Base-by-base conservation (phyloP, 768 basidiomycete genomes). In the Tylopilus balloui region DNA sequence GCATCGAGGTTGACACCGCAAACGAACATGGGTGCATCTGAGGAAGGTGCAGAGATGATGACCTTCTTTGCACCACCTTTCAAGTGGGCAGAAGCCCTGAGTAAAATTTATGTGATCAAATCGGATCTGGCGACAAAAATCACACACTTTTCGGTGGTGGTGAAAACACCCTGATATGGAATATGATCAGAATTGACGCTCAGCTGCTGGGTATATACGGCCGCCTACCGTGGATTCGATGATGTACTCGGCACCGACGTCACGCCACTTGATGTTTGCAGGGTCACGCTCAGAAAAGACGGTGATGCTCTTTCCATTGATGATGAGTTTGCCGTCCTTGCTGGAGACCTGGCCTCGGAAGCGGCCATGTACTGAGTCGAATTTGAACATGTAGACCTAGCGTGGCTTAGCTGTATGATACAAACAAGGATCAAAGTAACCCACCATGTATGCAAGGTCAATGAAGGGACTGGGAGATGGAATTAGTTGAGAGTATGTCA, bases 31-130 rank as follows among this genome's bases (percentile, higher is more conserved):
- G 92, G 92, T 6, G 92, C 92, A 68, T 94, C 91, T 27, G 91
- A 80, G n/a, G 95, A 98, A 59, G 95, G 95, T 40, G 95, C 95
- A 57, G 94, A 95, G 81, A 99, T 98, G 76, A 99, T 78, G 68
- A 99, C 95, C 79, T 97, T 99, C 85, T 98, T 97, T 66, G 95
- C 95, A 69, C 95, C 95, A 61, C 95, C 95, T 75, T 94, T 92
- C 74, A 99, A 77, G 76, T 99, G 95, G 59, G 83, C 85, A 41
- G 78, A 78, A 47, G 95, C 95, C 78, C 85, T 88, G 48, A 4
- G 46, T 17, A 49, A 38, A 14, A 47, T 20, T 35, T 32, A 43
- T 42, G 7, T 14, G 21, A 63, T 44, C 23, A 42, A 17, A 35
- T 7, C 6, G 32, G 21, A 48, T 24, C 32, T 27, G 20, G 31